Percentiles rank a stretch among this genome's conserved stretches.
These are phyloP conservation scores for Malus fusca DNA, from an alignment of 306 rosid species.

Conservation along the genomic window DNA sequence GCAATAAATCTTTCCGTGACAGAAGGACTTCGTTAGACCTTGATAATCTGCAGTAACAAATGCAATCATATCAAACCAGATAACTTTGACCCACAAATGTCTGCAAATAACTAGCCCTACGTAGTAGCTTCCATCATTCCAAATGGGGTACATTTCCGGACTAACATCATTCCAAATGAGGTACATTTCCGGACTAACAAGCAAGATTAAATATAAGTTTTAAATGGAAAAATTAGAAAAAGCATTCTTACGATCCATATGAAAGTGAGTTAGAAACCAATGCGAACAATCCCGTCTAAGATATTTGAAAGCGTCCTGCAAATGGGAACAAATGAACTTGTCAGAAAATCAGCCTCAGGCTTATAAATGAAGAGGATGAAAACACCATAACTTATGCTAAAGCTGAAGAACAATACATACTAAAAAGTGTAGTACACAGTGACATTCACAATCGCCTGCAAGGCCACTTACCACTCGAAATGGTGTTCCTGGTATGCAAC, in stretches of 20 bases:
- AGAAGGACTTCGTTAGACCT: conserved; percentile 86
- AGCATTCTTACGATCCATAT: conserved; percentile 83
- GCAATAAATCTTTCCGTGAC: conserved; percentile 89
- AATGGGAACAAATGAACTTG: conserved; percentile 17
- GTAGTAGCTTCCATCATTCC: not conserved
- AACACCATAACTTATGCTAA: not conserved
- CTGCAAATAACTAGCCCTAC: not conserved
- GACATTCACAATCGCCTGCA: conserved; percentile 11
- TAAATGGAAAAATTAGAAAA: not conserved
- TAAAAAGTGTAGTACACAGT: not conserved
- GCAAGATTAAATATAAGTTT: not conserved
- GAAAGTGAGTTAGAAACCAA: conserved; percentile 97
- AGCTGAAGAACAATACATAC: not conserved
- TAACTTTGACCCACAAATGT: conserved; percentile 2
- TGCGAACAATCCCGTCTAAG: conserved; percentile 87
- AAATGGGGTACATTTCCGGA: not conserved
- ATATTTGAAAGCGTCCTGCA: conserved; percentile 92
- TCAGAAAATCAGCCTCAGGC: not conserved
- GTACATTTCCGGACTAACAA: not conserved
- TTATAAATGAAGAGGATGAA: not conserved
- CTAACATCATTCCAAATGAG: not conserved
- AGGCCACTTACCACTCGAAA: conserved; percentile 71
- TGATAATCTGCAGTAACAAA: conserved; percentile 70
- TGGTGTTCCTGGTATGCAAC: conserved; percentile 82
- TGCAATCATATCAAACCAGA: conserved; percentile 11